A percentile compares a stretch with the other conserved stretches of the same genome.
Conservation (phyloP, 345 rosid genomes). For the Citrus sp. region DNA sequence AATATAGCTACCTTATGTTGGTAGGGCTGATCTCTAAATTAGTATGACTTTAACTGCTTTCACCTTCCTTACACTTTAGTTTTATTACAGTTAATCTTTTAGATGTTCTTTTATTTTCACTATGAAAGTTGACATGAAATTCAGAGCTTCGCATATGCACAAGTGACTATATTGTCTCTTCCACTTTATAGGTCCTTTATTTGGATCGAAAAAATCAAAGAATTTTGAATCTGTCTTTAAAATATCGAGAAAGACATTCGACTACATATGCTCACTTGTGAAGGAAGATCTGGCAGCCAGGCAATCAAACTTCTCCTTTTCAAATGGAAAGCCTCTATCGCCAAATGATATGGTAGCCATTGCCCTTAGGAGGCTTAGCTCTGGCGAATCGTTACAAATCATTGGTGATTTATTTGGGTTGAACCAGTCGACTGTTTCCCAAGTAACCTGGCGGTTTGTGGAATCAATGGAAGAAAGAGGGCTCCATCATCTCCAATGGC, state of each 20-base stretch:
- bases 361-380: constrained; percentile 73
- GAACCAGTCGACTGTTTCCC: constrained; percentile 74
- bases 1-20: not conserved
- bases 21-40: not conserved
- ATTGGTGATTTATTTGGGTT: constrained; percentile 65
- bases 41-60: not conserved
- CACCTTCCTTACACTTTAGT: too few relatives aligned
- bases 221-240: constrained; percentile 62
- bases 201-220: constrained; percentile 40
- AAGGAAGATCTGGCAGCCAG: constrained; percentile 55
- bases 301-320: constrained; percentile 43
- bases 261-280: constrained; percentile 68
- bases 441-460: constrained; percentile 75
- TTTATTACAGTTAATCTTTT: not conserved
- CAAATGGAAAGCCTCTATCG: constrained; percentile 46
- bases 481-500: constrained; percentile 63
- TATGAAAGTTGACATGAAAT: not conserved
- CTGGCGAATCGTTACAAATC: constrained; percentile 67
- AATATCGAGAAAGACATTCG: constrained; percentile 65
- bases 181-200: constrained; percentile 35
- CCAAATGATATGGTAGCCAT: constrained; percentile 63
- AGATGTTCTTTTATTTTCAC: not conserved
- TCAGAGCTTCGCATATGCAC: not conserved
- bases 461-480: constrained; percentile 79
- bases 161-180: not conserved